These are phyloP conservation scores for Naganishia sp. DNA, from an alignment of 1,284 basidiomycete genomes.

Conservation along the genomic window DNA sequence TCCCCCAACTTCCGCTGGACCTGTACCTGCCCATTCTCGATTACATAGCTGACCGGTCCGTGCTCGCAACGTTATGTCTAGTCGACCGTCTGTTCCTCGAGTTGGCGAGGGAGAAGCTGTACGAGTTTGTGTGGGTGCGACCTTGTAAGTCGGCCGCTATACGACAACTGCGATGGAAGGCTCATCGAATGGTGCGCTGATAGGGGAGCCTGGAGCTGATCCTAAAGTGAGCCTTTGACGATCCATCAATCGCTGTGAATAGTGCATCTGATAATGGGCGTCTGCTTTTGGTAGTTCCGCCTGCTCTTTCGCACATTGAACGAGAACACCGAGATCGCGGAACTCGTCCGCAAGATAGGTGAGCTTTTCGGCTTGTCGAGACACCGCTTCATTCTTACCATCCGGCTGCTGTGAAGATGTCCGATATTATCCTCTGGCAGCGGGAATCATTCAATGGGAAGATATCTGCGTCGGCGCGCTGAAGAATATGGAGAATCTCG, in stretches of 20 bases:
- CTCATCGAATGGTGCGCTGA: background rate
- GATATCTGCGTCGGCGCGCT: conserved; percentile 43
- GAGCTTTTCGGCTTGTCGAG: conserved; percentile 7
- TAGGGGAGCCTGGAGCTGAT: conserved; percentile 47
- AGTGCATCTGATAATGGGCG: background rate
- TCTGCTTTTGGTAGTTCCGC: conserved; percentile 38
- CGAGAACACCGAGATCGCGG: conserved; percentile 40
- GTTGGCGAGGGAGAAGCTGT: conserved; percentile 42
- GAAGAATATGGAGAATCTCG: conserved; percentile 43
- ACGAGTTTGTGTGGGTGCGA: conserved; percentile 49
- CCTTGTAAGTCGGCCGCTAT: conserved; percentile 43
- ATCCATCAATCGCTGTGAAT: background rate
- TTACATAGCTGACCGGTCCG: conserved; percentile 2
- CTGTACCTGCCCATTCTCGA: conserved; percentile 29
- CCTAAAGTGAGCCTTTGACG: conserved; percentile 38
- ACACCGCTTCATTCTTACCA: background rate
- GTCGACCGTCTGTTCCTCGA: conserved; percentile 37
- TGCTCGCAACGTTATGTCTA: conserved; percentile 16
- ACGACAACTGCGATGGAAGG: background rate
- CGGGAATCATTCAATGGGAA: conserved; percentile 40
- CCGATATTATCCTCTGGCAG: conserved; percentile 49
- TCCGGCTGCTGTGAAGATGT: conserved; percentile 40
- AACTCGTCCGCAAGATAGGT: conserved; percentile 45
- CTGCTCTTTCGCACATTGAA: conserved; percentile 46
- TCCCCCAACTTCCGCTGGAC: conserved; percentile 22